phyloP scores from a whole-genome alignment of 176 grass and related monocot genomes.

The Neostapfia colusana region DNA sequence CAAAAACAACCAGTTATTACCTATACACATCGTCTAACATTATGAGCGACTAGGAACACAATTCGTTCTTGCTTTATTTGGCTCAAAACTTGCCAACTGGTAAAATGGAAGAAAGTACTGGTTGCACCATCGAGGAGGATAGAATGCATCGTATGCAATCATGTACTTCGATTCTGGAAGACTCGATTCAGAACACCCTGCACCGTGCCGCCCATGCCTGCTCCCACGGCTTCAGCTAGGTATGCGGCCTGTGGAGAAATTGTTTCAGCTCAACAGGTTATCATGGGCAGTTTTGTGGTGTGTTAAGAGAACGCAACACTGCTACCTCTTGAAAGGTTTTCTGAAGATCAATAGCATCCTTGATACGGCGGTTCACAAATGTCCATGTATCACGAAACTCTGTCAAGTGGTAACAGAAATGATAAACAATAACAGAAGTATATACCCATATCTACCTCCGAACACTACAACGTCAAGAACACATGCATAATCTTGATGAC shows the following conservation, averaged over 20 bases:
- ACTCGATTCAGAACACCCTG: conserved; percentile 64
- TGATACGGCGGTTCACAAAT: conserved; percentile 67
- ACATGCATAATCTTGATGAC: neutral
- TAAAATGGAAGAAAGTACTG: neutral
- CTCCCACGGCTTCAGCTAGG: conserved; percentile 74
- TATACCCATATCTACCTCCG: neutral
- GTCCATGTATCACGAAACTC: conserved; percentile 88
- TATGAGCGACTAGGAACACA: neutral
- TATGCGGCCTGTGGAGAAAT: conserved; percentile 60
- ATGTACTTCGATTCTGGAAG: conserved; percentile 56
- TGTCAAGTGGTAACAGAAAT: conserved; percentile 33
- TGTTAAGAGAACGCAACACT: neutral
- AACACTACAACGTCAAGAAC: neutral
- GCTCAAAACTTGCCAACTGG: neutral
- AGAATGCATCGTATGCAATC: neutral
- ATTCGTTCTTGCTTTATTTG: conserved; percentile 34
- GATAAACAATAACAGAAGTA: neutral
- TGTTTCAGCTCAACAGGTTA: neutral
- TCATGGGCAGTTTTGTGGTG: neutral
- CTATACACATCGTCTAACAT: neutral
- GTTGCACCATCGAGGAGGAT: neutral
- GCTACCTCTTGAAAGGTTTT: conserved; percentile 89
- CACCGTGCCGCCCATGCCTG: conserved; percentile 69
- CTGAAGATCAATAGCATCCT: conserved; percentile 78
- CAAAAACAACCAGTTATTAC: neutral